Percentiles rank a stretch among this genome's conserved stretches.
phyloP scores from a whole-genome alignment of 257 asterid genomes.

The Plantago elongata region DNA sequence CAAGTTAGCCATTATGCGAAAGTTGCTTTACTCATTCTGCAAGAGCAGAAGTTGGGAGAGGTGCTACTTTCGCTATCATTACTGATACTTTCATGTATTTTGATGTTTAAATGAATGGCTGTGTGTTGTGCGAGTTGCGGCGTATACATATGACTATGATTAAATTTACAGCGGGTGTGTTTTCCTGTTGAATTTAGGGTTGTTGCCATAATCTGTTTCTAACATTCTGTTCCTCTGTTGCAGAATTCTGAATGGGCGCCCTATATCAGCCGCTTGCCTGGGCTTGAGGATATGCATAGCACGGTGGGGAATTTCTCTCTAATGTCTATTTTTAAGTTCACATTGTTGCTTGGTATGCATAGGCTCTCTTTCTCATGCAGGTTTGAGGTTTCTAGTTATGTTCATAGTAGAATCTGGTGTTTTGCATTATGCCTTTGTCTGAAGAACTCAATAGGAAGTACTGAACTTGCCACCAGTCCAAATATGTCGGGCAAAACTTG shows the following conservation, averaged over 20 bases:
- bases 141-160: too few relatives aligned
- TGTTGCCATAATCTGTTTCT: not conserved
- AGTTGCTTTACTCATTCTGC: conserved; percentile 66
- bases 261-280: conserved; percentile 57
- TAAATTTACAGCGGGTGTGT: too few relatives aligned
- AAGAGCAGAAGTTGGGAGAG: conserved; percentile 55
- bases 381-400: too few relatives aligned
- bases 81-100: not conserved
- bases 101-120: not conserved
- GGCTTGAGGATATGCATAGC: conserved; percentile 53
- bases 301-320: conserved; percentile 31
- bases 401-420: not conserved
- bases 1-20: conserved; percentile 55
- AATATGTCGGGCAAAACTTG: too few relatives aligned
- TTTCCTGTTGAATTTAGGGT: not conserved
- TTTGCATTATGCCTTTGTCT: not conserved
- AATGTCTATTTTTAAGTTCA: conserved; percentile 3
- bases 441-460: not conserved
- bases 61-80: conserved; percentile 18
- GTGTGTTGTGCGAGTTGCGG: too few relatives aligned
- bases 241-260: conserved; percentile 72
- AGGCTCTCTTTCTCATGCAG: not conserved
- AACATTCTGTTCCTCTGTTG: not conserved
- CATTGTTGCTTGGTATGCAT: not conserved
- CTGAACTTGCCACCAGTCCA: not conserved